These are phyloP conservation scores for Yamadazyma nakazawae DNA, from an alignment of 805 yeast species.

Conservation along the genomic window DNA sequence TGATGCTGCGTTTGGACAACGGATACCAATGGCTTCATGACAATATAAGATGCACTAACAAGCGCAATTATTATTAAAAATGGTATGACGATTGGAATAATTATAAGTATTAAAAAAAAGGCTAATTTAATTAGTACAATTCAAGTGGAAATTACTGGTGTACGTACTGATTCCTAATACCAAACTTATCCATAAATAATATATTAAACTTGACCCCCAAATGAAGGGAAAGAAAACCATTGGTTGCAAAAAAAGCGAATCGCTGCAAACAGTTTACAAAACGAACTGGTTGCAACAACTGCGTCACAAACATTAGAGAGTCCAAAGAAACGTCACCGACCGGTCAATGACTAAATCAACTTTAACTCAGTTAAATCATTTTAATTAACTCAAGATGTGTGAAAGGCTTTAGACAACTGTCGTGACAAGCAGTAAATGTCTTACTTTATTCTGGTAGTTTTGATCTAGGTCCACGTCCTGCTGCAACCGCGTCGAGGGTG, in stretches of 20 bases:
- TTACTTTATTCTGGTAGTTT: too few species aligned
- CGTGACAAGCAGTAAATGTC: too few species aligned
- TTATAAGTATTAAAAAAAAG: not conserved
- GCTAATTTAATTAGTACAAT: not conserved
- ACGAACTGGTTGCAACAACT: not conserved
- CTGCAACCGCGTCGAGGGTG: too few species aligned
- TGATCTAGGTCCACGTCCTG: too few species aligned
- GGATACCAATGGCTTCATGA: not conserved
- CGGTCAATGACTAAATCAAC: too few species aligned
- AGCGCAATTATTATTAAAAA: not conserved
- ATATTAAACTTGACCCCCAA: not conserved
- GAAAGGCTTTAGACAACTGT: too few species aligned
- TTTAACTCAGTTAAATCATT: too few species aligned
- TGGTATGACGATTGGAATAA: slow-evolving; percentile 1
- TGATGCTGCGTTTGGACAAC: not conserved
- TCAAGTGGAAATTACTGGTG: not conserved
- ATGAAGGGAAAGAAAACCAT: not conserved
- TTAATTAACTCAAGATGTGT: too few species aligned
- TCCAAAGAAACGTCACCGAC: too few species aligned
- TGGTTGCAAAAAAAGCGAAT: not conserved
- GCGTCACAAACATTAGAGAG: too few species aligned
- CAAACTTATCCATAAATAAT: not conserved
- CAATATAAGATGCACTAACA: not conserved
- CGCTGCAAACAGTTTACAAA: not conserved
- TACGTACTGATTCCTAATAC: slow-evolving; percentile 1